Evolutionary conservation across 2,329 filamentous ascomycete species (phyloP).

Genomic region (Sporothrix euskadiensis): DNA sequence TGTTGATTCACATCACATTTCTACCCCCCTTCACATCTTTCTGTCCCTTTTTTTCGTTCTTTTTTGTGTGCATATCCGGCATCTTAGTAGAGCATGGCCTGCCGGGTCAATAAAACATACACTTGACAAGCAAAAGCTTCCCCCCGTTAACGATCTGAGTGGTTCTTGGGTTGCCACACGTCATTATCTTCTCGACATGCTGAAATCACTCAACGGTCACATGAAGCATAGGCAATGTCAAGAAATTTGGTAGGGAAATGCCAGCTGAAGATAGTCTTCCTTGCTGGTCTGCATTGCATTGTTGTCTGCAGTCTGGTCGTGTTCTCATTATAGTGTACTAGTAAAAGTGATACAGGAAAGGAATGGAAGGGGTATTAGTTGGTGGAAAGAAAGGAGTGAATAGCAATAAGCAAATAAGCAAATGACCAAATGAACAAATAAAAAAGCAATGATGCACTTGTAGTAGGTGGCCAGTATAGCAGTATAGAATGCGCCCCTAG

Average conservation of each 20-base stretch:
- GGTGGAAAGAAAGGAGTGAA: slow-evolving; percentile 16
- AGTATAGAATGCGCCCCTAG: neutral
- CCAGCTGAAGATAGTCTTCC: neutral
- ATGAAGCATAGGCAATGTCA: neutral
- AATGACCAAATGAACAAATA: neutral
- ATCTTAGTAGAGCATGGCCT: neutral
- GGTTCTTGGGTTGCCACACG: neutral
- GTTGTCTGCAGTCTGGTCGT: slow-evolving; percentile 18
- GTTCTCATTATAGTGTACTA: slow-evolving; percentile 17
- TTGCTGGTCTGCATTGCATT: slow-evolving; percentile 18
- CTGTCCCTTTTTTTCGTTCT: no score
- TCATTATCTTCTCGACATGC: neutral
- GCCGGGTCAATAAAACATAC: no score
- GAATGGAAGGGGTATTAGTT: slow-evolving; percentile 15
- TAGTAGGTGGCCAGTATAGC: neutral
- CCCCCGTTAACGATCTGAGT: neutral
- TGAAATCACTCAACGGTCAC: neutral
- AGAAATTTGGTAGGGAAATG: neutral
- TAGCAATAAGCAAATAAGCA: neutral
- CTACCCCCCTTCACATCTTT: neutral
- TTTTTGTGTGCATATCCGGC: neutral
- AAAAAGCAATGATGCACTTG: neutral
- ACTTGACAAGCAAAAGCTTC: neutral
- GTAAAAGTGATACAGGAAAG: slow-evolving; percentile 18
- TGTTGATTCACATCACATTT: neutral